A percentile compares a stretch with the other conserved stretches of the same genome.
Evolutionary conservation across 345 rosid genomes (phyloP).

Genomic region (Lagerstroemia speciosa): DNA sequence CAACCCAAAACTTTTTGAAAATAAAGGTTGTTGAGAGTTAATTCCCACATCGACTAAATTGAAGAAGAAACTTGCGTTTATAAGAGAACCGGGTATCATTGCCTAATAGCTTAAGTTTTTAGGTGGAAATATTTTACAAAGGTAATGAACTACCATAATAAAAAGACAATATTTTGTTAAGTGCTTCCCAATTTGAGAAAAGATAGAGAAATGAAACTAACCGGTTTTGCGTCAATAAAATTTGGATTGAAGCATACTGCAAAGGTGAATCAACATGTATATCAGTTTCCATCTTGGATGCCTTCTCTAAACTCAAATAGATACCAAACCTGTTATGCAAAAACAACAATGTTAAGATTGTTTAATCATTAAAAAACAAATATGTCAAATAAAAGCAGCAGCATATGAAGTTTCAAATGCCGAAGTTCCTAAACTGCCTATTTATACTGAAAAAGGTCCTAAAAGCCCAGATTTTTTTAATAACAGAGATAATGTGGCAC

Average conservation of each 20-base stretch:
- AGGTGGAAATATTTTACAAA: too few relatives aligned
- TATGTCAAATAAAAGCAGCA: background rate
- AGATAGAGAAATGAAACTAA: constrained; percentile 5
- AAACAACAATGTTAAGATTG: background rate
- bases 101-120: too few relatives aligned
- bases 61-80: too few relatives aligned
- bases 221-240: constrained; percentile 39
- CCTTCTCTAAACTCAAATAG: background rate
- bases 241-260: constrained; percentile 47
- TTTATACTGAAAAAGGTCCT: background rate
- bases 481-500: too few relatives aligned
- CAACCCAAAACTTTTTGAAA: too few relatives aligned
- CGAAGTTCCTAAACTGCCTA: background rate
- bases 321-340: background rate
- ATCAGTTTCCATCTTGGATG: constrained; percentile 30
- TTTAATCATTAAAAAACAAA: background rate
- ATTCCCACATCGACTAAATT: too few relatives aligned
- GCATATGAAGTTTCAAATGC: background rate
- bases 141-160: background rate
- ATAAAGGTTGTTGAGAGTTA: too few relatives aligned
- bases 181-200: background rate
- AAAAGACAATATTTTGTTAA: background rate
- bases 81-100: too few relatives aligned
- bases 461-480: too few relatives aligned
- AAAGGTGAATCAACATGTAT: constrained; percentile 29